A percentile compares a stretch with the other conserved stretches of the same genome.
Conservation (phyloP, 2,329 filamentous ascomycete species). For the Hirsutella minnesotensis region DNA sequence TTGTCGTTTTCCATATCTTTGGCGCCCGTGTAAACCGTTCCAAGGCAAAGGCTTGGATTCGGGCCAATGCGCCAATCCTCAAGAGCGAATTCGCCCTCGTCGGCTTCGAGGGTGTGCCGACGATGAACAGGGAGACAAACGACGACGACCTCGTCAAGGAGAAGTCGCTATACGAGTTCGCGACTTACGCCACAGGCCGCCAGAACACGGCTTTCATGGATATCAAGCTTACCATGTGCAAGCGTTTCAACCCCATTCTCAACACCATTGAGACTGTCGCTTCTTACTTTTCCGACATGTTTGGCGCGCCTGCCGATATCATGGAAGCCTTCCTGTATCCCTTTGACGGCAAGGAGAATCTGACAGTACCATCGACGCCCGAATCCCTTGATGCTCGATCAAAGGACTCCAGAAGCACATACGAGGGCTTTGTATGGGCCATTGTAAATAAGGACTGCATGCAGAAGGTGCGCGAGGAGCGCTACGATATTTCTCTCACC, state of each 20-base stretch:
- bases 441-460: slow-evolving; percentile 92
- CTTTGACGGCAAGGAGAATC: slow-evolving; percentile 83
- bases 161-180: slow-evolving; percentile 76
- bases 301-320: slow-evolving; percentile 56
- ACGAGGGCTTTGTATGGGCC: slow-evolving; percentile 89
- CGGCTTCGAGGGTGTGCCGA: slow-evolving; percentile 56
- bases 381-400: slow-evolving; percentile 42
- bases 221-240: slow-evolving; percentile 67
- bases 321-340: slow-evolving; percentile 71
- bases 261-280: slow-evolving; percentile 51
- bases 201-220: slow-evolving; percentile 90
- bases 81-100: slow-evolving; percentile 77
- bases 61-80: slow-evolving; percentile 59
- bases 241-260: slow-evolving; percentile 72
- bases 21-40: slow-evolving; percentile 69
- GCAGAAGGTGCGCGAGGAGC: slow-evolving; percentile 79
- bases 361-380: slow-evolving; percentile 56
- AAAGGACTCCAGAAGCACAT: slow-evolving; percentile 54
- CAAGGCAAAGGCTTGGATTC: slow-evolving; percentile 72
- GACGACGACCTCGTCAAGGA: slow-evolving; percentile 55
- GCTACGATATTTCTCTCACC: slow-evolving; percentile 89
- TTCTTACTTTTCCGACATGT: slow-evolving; percentile 70
- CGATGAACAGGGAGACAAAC: slow-evolving; percentile 29
- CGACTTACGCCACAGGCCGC: slow-evolving; percentile 79
- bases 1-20: slow-evolving; percentile 70